A percentile compares a stretch with the other conserved stretches of the same genome.
phyloP scores from a whole-genome alignment of 2,329 filamentous ascomycete species.

The Colletotrichum sp. region DNA sequence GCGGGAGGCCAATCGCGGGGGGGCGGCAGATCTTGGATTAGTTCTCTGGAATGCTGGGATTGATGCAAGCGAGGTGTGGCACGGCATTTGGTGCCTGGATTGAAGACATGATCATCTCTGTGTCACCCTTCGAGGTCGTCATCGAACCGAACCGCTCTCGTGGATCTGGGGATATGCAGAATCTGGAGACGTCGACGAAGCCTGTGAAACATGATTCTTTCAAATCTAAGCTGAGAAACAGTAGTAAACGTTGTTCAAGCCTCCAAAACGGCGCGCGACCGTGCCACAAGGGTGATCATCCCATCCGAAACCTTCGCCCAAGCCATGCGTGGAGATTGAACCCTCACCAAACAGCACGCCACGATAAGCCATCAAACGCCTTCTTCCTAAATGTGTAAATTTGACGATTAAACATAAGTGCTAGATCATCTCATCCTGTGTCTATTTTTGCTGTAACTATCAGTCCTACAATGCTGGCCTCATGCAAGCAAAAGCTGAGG shows the following conservation, averaged over 20 bases:
- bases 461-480: background rate
- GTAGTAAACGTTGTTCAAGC: background rate
- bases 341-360: background rate
- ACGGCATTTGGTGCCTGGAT: background rate
- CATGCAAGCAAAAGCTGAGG: background rate
- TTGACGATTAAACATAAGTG: background rate
- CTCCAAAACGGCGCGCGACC: background rate
- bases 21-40: background rate
- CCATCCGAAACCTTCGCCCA: background rate
- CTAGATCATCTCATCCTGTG: background rate
- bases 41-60: background rate
- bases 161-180: background rate
- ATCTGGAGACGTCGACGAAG: background rate
- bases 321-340: background rate
- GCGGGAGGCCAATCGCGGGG: background rate
- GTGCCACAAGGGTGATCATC: background rate
- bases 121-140: background rate
- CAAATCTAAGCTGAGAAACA: background rate
- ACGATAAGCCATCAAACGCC: background rate
- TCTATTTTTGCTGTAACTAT: background rate
- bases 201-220: background rate
- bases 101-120: background rate
- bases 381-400: background rate
- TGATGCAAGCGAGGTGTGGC: background rate
- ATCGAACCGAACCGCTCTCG: background rate